Evolutionary conservation across 1,139 yeast species (phyloP).

Genomic region (Debaryomyces singareniensis): DNA sequence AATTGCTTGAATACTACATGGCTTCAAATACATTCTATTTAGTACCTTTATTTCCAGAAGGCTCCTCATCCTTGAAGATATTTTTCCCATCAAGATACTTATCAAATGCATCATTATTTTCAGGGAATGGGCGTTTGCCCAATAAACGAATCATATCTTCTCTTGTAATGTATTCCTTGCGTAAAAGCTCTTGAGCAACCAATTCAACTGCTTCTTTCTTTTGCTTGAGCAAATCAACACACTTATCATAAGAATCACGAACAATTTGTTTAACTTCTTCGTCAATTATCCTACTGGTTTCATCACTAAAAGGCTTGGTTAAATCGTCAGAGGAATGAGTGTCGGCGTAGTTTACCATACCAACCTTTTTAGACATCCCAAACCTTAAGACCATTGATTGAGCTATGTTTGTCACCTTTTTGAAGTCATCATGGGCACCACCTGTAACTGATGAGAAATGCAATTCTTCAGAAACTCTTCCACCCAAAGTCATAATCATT

Average conservation of each 20-base stretch:
- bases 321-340: slow-evolving; percentile 27
- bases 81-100: slow-evolving; percentile 56
- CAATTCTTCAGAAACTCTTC: slow-evolving; percentile 91
- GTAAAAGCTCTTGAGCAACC: slow-evolving; percentile 80
- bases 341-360: slow-evolving; percentile 50
- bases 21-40: too few relatives aligned
- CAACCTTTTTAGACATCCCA: slow-evolving; percentile 87
- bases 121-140: slow-evolving; percentile 89
- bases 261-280: slow-evolving; percentile 79
- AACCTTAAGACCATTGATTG: slow-evolving; percentile 84
- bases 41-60: not conserved
- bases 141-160: slow-evolving; percentile 84
- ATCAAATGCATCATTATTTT: slow-evolving; percentile 88
- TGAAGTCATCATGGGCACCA: slow-evolving; percentile 95
- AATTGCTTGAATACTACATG: too few relatives aligned
- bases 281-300: slow-evolving; percentile 72
- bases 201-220: slow-evolving; percentile 68
- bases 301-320: slow-evolving; percentile 55
- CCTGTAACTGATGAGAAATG: slow-evolving; percentile 87
- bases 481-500: slow-evolving; percentile 97
- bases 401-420: slow-evolving; percentile 93
- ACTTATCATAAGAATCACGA: slow-evolving; percentile 65
- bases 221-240: slow-evolving; percentile 62
- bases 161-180: slow-evolving; percentile 81
- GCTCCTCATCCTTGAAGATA: slow-evolving; percentile 26